Percentiles rank a stretch among this genome's conserved stretches.
Evolutionary conservation across 192 early-diverging fungal genomes (phyloP).

Genomic region (Neocallimastix lanati): DNA sequence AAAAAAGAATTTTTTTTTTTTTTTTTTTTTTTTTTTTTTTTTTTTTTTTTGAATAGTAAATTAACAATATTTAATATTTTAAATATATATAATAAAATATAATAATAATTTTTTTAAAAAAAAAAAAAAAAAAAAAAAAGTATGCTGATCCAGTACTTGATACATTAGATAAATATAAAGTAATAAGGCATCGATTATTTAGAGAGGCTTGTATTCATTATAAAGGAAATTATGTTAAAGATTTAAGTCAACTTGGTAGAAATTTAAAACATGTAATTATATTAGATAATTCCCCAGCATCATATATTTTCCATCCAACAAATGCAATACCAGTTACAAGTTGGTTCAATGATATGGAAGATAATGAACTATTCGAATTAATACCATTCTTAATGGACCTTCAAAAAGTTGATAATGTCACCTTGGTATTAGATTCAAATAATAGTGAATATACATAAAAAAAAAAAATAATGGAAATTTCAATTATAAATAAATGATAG

Average conservation of each 20-base stretch:
- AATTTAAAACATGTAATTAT: conserved; percentile 70
- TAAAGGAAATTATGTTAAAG: conserved; percentile 96
- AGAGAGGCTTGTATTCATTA: conserved; percentile 87
- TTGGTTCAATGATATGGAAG: conserved; percentile 97
- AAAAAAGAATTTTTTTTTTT: no score
- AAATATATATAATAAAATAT: no score
- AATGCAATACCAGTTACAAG: conserved; percentile 91
- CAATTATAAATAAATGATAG: no score
- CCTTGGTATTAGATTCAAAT: not conserved
- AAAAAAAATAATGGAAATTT: no score
- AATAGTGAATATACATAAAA: not conserved
- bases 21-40: no score
- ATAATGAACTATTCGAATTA: conserved; percentile 84
- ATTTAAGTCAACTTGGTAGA: conserved; percentile 73
- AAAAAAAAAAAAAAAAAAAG: conserved; percentile 14
- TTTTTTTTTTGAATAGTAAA: no score
- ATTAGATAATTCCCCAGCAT: conserved; percentile 91
- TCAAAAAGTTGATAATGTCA: conserved; percentile 52
- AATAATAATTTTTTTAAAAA: no score
- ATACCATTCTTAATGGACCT: conserved; percentile 88
- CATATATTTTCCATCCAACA: conserved; percentile 82
- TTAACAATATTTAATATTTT: no score
- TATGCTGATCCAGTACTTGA: conserved; percentile 98
- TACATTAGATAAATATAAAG: conserved; percentile 62
- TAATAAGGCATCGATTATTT: conserved; percentile 85